Percentiles rank a stretch among this genome's conserved stretches.
phyloP scores from a whole-genome alignment of 1,284 basidiomycete genomes.

The Leccinum fuscescens region DNA sequence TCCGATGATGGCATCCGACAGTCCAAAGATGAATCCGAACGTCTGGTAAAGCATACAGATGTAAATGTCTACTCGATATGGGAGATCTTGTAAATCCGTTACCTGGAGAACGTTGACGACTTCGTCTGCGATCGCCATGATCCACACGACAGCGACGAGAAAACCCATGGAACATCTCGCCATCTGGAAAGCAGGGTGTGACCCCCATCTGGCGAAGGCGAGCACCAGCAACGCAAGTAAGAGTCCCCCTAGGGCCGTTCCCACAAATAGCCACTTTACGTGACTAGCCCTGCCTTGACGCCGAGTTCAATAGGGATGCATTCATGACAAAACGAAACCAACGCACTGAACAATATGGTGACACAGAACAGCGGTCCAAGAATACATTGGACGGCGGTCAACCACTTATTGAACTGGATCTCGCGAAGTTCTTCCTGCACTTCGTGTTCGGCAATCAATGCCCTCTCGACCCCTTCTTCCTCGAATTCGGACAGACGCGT shows the following conservation, averaged over 20 bases:
- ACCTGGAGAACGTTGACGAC: conserved; percentile 87
- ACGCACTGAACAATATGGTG: conserved; percentile 73
- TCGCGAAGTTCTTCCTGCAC: conserved; percentile 63
- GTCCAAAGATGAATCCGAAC: conserved; percentile 88
- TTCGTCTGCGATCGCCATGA: conserved; percentile 93
- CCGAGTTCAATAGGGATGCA: conserved; percentile 6
- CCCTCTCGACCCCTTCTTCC: conserved; percentile 57
- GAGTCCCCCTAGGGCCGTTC: conserved; percentile 54
- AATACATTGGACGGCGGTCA: conserved; percentile 78
- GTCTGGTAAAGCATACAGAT: conserved; percentile 49
- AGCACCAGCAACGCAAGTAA: conserved; percentile 55
- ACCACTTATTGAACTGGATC: conserved; percentile 74
- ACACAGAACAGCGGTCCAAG: conserved; percentile 77
- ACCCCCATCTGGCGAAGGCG: conserved; percentile 61
- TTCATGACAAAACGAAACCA: background rate
- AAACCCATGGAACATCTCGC: conserved; percentile 89
- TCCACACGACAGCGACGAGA: conserved; percentile 88
- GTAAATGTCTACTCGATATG: conserved; percentile 6
- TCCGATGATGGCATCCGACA: conserved; percentile 97
- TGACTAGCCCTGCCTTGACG: conserved; percentile 54
- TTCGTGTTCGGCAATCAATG: conserved; percentile 64
- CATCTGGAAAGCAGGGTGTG: conserved; percentile 59
- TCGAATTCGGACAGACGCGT: conserved; percentile 62
- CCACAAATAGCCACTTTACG: conserved; percentile 56
- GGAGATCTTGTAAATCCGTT: conserved; percentile 14